Evolutionary conservation across 352 stramenopile species (phyloP), one percentile per base, ranked within the genome.

Genomic region (Phytophthora foliorum): DNA sequence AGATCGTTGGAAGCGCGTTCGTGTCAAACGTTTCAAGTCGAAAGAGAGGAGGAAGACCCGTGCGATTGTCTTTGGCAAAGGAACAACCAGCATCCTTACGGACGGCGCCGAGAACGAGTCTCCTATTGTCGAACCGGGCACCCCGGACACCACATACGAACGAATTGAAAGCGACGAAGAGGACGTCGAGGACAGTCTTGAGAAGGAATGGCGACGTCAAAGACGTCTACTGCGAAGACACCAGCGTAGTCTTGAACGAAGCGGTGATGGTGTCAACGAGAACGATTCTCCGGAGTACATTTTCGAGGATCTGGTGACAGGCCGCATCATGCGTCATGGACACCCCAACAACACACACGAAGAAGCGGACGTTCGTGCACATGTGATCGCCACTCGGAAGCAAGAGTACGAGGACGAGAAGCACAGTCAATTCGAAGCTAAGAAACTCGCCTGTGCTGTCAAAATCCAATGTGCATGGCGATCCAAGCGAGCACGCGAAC

Each of bases 391-490:
- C 3, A 64, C 56, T 59, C 77, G 87, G 4, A 79, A 82, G 38
- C 59, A 61, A 54, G 71, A 63, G 13, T 89, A 80, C 36, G 67
- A 80, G 21, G 34, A 56, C 2, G 63, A 67, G 17, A 74, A 86
- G 14, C 59, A 66, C 13, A 39, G 38, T 1, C 66, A 80, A 55
- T 82, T 86, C 51, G 72, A 86, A 14, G 54, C 27, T 14, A 90
- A 82, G 55, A 78, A 82, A 49, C 67, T 92, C 4, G 61, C 59
- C 24, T 89, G 81, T 46, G 75, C 85, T 49, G 54, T 95, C n/a
- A 76, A 72, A 19, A 71, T 94, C 5, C 87, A 95, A 81, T 93
- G 87, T 44, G 87, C 87, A 4, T 95, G 82, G 80, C 80, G 87
- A 10, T 87, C 72, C 31, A 92, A 90, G 57, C 81, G 85, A 2